Evolutionary conservation across 2,329 filamentous ascomycete species (phyloP), one percentile per base, ranked within the genome.

Genomic region (Trichoderma breve): DNA sequence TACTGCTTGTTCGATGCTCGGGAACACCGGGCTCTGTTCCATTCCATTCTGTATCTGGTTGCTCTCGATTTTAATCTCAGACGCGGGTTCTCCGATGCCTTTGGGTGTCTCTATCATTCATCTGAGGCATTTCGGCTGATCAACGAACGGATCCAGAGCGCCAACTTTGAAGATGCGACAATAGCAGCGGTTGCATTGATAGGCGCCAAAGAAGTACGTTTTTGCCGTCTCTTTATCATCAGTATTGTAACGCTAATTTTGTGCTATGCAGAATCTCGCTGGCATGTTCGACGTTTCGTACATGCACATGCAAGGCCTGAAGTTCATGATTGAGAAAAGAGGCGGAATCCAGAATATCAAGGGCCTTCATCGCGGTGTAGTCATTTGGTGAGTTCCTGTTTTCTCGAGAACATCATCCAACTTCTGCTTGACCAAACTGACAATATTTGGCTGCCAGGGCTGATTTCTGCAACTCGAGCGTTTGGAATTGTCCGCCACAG

Each of bases 81-180:
- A 9, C 69, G 61, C 9, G 69, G 69, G 0, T 57, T 65, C 14
- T 55, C 43, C 4, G 61, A 66, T 55, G 14, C 24, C 5, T 6
- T 66, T 6, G 61, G 69, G 15, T 71, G 69, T 21, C 47, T 71
- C 3, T 71, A 66, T 18, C 69, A 71, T 32, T 64, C 60, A 6
- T 55, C 69, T 12, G 69, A 71, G 53, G 69, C 69, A 18, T 71
- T 71, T 28, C 39, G 69, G 12, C 11, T 71, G 12, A 71, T 71
- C 47, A 71, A 71, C 9, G 47, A 66, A 6, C 43, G 28, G 7
- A 65, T 71, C 21, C 43, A 21, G 24, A 30, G 34, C 6, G 69
- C 21, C 28, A 32, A 5, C 6, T 34, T 71, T 9, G 60, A 55
- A 28, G 69, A 71, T 14, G 24, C 61, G 9, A 71, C 69, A 21